Evolutionary conservation across 106 monocot species (phyloP).

Genomic region (Dendrobium nobile): DNA sequence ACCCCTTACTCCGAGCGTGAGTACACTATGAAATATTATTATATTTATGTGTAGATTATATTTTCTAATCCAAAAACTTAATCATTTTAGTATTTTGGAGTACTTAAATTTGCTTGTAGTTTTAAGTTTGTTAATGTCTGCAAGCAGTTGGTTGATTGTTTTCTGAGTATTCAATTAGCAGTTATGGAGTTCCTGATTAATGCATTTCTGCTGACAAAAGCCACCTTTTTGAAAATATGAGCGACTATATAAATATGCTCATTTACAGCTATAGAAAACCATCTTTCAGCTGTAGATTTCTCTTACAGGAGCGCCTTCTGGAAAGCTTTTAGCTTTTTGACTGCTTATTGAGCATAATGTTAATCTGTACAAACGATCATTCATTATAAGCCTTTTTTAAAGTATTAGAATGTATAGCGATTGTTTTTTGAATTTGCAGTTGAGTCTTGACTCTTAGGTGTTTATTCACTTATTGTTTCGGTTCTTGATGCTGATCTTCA

Average conservation of each 20-base stretch:
- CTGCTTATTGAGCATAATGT: not conserved
- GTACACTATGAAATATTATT: constrained; percentile 10
- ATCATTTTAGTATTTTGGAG: not conserved
- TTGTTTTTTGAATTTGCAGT: not conserved
- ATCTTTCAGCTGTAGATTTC: not conserved
- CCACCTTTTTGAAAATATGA: too few species aligned
- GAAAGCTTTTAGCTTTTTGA: not conserved
- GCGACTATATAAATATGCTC: not conserved
- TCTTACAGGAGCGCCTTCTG: not conserved
- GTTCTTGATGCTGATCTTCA: not conserved
- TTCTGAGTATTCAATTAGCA: not conserved
- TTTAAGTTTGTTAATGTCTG: not conserved
- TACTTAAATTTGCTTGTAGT: not conserved
- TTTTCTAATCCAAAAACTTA: not conserved
- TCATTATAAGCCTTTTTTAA: not conserved
- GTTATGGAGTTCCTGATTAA: not conserved
- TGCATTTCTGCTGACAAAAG: too few species aligned
- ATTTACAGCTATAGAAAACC: not conserved
- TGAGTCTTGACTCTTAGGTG: not conserved
- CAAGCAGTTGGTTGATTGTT: not conserved
- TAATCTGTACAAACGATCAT: not conserved
- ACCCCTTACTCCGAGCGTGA: constrained; percentile 60
- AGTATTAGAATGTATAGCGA: too few species aligned
- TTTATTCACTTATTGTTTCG: not conserved
- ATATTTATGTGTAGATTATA: not conserved